Conservation (phyloP, 1,284 basidiomycete genomes). For the Agroathelia rolfsii region DNA sequence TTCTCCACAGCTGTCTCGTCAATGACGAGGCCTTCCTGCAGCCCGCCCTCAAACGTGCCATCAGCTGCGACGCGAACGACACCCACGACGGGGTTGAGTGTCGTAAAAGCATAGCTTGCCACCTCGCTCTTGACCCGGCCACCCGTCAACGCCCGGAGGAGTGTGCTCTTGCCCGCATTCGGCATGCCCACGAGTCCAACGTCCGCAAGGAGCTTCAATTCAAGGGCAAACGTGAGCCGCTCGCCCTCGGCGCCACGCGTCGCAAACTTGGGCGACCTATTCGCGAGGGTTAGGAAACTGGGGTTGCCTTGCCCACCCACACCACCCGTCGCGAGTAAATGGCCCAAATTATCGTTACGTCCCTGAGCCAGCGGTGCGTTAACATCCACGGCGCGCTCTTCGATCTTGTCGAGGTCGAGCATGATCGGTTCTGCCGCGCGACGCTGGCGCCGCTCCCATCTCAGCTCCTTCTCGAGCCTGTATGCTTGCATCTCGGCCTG, state of each 20-base stretch:
- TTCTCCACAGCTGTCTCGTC: conserved; percentile 67
- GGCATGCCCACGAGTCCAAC: conserved; percentile 94
- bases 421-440: conserved; percentile 33
- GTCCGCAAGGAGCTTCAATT: conserved; percentile 91
- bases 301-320: conserved; percentile 86
- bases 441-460: conserved; percentile 34
- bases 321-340: conserved; percentile 76
- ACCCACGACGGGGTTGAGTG: conserved; percentile 91
- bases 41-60: conserved; percentile 62
- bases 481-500: conserved; percentile 63
- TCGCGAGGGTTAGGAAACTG: conserved; percentile 60
- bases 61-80: conserved; percentile 81
- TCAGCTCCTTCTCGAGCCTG: conserved; percentile 52
- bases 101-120: conserved; percentile 91
- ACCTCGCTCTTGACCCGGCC: conserved; percentile 79
- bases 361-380: conserved; percentile 63
- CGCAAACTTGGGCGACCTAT: conserved; percentile 74
- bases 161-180: conserved; percentile 86
- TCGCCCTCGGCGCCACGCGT: conserved; percentile 78
- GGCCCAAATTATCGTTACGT: conserved; percentile 47
- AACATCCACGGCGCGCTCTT: conserved; percentile 32
- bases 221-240: conserved; percentile 76
- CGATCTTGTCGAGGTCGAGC: conserved; percentile 52
- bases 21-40: conserved; percentile 42
- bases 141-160: conserved; percentile 84